Evolutionary conservation across 306 rosid species (phyloP), one percentile per base, ranked within the genome.

Genomic region (Pueraria montana): DNA sequence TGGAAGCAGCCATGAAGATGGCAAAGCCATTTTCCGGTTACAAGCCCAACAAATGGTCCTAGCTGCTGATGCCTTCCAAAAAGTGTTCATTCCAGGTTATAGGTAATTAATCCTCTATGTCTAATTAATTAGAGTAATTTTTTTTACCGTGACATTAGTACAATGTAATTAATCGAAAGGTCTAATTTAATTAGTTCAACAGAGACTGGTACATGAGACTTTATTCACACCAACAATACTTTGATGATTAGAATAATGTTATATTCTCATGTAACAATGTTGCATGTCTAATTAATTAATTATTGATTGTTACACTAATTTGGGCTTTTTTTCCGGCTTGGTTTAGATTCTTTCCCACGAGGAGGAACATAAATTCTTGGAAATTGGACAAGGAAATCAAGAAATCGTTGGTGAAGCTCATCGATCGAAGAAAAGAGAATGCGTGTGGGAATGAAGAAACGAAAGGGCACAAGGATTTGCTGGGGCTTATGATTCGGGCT

Each of bases 11-110:
- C 91, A 92, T 21, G 91, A 90, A 83, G 94, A 92, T 50, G 98
- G 98, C 26, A 94, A 91, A 69, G 92, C 90, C 67, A 84, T 94
- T 67, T 94, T 91, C 85, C 63, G 80, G 32, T 85, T 94, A 32
- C 98, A 94, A 86, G 80, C 91, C 3, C 88, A 94, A 40, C 98
- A 92, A 85, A 91, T 92, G 94, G 23, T 77, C 36, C 79, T 92
- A 18, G 98, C 97, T 1, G 89, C 97, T 0, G 89, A 92, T 72
- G 93, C 92, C 11, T 94, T 91, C 71, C 93, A 92, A 8, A 92
- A 90, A 75, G 94, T 88, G 7, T 90, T 90, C 88, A 88, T 94
- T 67, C 98, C 98, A 11, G 97, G 98, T 18, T 92, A 87, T 21
- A 89, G 97, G 98, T 94, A 79, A 2, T 59, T 4, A 26, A 26